Evolutionary conservation across 176 grass and related monocot genomes (phyloP).

Genomic region (Avena eriantha): DNA sequence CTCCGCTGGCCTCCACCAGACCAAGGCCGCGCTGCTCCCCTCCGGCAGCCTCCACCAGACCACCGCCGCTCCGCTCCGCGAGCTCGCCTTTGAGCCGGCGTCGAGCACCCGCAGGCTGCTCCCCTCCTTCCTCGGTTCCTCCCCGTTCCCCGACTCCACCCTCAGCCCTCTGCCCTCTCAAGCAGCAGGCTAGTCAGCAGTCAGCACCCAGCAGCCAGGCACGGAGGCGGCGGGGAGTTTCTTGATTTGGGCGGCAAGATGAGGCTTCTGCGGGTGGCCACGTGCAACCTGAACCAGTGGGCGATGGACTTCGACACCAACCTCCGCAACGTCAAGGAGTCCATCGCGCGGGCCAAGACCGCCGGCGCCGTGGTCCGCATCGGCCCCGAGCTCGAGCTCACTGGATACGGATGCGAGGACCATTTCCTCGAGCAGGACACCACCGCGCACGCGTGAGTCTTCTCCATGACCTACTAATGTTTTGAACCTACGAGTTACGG

Average conservation of each 20-base stretch:
- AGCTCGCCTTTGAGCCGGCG: too few species aligned
- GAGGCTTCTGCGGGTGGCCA: constrained; percentile 86
- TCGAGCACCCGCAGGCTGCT: too few species aligned
- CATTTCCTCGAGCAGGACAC: constrained; percentile 97
- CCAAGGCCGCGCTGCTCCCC: too few species aligned
- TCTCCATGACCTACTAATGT: not conserved
- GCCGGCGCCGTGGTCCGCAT: constrained; percentile 66
- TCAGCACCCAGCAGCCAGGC: too few species aligned
- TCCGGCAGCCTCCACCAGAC: too few species aligned
- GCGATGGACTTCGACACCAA: constrained; percentile 98
- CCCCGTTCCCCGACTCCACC: too few species aligned
- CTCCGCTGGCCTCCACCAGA: too few species aligned
- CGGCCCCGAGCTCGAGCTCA: constrained; percentile 92
- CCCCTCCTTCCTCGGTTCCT: too few species aligned
- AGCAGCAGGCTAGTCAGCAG: too few species aligned
- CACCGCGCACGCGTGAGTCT: constrained; percentile 72
- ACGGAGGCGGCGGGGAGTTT: not conserved
- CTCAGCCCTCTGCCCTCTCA: too few species aligned
- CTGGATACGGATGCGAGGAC: constrained; percentile 96
- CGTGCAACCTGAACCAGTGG: constrained; percentile 98
- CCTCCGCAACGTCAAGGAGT: constrained; percentile 89
- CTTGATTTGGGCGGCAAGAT: constrained; percentile 47
- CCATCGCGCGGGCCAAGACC: constrained; percentile 71
- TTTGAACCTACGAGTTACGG: not conserved
- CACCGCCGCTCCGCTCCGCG: too few species aligned